Conservation (phyloP, 306 rosid genomes). For the Lathyrus sativus region DNA sequence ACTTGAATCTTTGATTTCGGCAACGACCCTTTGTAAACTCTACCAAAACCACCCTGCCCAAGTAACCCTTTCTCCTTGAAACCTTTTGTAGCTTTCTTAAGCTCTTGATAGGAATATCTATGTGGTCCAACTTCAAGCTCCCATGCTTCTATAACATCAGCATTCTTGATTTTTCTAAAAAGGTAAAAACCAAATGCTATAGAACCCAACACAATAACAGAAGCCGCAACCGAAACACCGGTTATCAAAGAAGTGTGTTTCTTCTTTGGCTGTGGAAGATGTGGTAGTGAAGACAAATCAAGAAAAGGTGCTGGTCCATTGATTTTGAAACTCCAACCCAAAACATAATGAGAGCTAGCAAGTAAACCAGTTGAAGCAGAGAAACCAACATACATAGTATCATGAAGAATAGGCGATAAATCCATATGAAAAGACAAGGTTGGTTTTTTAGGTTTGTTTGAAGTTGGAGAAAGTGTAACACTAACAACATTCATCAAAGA, state of each 20-base stretch:
- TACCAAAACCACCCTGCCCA: constrained; percentile 82
- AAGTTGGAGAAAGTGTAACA: constrained; percentile 60
- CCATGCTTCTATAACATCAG: constrained; percentile 76
- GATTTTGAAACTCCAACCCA: constrained; percentile 89
- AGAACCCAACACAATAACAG: constrained; percentile 38
- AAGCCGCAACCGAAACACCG: constrained; percentile 44
- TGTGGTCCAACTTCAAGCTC: constrained; percentile 90
- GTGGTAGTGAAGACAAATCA: constrained; percentile 61
- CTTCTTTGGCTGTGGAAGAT: constrained; percentile 65
- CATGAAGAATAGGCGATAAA: constrained; percentile 55
- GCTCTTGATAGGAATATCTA: constrained; percentile 73
- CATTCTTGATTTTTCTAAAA: constrained; percentile 53
- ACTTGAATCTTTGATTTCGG: constrained; percentile 59
- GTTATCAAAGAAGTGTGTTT: constrained; percentile 45
- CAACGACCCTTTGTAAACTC: constrained; percentile 72
- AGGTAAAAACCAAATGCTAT: constrained; percentile 45
- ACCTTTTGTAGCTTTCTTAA: constrained; percentile 69
- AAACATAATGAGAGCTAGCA: constrained; percentile 81
- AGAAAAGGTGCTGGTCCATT: constrained; percentile 61
- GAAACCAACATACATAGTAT: constrained; percentile 80
- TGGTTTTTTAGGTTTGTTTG: constrained; percentile 62
- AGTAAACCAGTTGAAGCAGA: constrained; percentile 88
- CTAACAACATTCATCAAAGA: constrained; percentile 43
- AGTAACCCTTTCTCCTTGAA: constrained; percentile 70
- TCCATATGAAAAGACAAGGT: constrained; percentile 55